A percentile compares a stretch with the other conserved stretches of the same genome.
phyloP scores from a whole-genome alignment of 208 protist species.

The Dictyostelium gargantuum region DNA sequence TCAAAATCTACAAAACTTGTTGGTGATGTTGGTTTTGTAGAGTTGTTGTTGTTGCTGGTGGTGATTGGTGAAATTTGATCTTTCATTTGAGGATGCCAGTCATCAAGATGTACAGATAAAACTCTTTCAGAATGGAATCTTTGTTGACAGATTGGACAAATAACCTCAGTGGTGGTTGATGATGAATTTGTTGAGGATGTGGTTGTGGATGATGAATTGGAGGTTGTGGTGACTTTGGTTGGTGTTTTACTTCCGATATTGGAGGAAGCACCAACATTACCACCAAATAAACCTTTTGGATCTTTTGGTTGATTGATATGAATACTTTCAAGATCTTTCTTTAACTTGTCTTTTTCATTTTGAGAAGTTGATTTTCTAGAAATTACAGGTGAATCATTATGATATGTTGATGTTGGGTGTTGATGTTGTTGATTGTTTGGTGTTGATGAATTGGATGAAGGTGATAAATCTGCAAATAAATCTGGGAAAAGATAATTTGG shows the following conservation, averaged over 20 bases:
- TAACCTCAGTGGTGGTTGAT: neutral
- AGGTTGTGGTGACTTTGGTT: neutral
- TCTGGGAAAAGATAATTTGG: slow-evolving; percentile 15
- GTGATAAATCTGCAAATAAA: neutral
- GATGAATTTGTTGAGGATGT: neutral
- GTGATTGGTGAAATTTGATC: neutral
- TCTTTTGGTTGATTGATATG: neutral
- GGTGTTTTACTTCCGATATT: neutral
- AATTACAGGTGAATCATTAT: neutral
- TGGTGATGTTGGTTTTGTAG: neutral
- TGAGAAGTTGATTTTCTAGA: neutral
- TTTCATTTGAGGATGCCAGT: slow-evolving; percentile 14
- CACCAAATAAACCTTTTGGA: neutral
- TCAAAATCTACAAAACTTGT: neutral
- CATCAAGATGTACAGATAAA: slow-evolving; percentile 15
- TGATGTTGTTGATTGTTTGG: neutral
- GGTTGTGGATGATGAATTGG: neutral
- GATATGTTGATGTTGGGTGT: neutral
- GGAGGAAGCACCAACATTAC: too few relatives aligned
- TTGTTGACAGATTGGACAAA: slow-evolving; percentile 61
- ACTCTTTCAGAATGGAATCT: slow-evolving; percentile 22
- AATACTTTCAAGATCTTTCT: slow-evolving; percentile 11
- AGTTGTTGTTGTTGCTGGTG: neutral
- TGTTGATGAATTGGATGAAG: neutral
- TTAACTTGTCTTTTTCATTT: slow-evolving; percentile 6